Base-by-base conservation (phyloP, 192 early-diverging fungal genomes). In the Umbelopsis isabellina region DNA sequence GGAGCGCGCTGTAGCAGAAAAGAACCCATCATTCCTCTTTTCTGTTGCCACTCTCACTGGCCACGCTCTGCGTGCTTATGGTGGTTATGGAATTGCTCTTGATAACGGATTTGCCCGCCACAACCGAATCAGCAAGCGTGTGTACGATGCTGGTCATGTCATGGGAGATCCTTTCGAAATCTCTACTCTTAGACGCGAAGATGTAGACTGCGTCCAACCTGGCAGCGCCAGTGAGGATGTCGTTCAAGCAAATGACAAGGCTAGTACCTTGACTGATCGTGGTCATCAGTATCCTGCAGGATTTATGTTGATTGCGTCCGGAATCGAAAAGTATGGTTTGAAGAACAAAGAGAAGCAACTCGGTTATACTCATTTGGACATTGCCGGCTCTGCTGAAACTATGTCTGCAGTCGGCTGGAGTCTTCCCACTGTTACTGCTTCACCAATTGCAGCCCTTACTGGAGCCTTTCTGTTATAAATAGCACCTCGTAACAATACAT, bases 231-330 rank as follows among this genome's bases (percentile, higher is more conserved):
- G 84, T 20, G 93, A 96, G 79, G 93, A 96, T 69, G 91, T 95
- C 51, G 85, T 91, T 46, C 93, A 95, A 77, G 89, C 91, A 70
- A 94, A 95, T 76, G 79, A 84, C 71, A 83, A 87, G 71, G 77
- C 94, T 16, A 90, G 88, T 65, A 87, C 84, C 4, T 70, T 78
- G 76, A 96, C 92, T 15, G 74, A 82, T 70, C 89, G 94, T 72
- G 94, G 93, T 15, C 94, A 96, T 73, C 90, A 92, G 75, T 95
- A 88, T 78, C 94, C 94, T 33, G 92, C 91, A 18, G 94, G 92
- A 12, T 95, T 93, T 68, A 87, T 96, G 79, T 73, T 86, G 48
- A 75, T 92, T 68, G 93, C 93, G 3, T 89, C 92, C 25, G 92
- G 94, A 2, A 65, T 96, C 50, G 80, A 89, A 72, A 74, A 86